Evolutionary conservation across 2,329 filamentous ascomycete genomes (phyloP).

Genomic region (Aspergillus unguis): DNA sequence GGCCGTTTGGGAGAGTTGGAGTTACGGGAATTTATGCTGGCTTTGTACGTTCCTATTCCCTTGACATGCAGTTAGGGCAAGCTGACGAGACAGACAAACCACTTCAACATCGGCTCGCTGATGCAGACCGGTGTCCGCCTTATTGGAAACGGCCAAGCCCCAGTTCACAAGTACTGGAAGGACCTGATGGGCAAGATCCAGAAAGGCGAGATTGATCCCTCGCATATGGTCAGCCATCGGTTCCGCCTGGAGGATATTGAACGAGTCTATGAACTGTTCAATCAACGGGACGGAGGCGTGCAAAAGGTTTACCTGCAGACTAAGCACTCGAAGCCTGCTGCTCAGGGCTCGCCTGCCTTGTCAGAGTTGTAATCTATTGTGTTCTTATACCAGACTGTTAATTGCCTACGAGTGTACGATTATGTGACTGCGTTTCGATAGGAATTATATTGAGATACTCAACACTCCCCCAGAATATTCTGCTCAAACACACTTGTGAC

Average conservation of each 20-base stretch:
- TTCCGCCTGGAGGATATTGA: conserved; percentile 70
- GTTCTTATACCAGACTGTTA: no score
- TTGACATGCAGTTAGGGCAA: no score
- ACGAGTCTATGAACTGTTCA: conserved; percentile 62
- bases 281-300: conserved; percentile 57
- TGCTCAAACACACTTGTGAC: conserved; percentile 29
- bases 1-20: conserved; percentile 6
- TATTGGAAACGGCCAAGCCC: conserved; percentile 66
- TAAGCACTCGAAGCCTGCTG: conserved; percentile 53
- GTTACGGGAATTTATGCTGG: conserved; percentile 59
- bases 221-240: conserved; percentile 78
- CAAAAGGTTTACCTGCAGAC: conserved; percentile 75
- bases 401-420: no score
- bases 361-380: conserved; percentile 33
- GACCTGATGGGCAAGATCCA: conserved; percentile 68
- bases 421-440: not conserved
- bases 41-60: conserved; percentile 43
- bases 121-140: conserved; percentile 86
- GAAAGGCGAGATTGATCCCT: conserved; percentile 66
- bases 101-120: conserved; percentile 77
- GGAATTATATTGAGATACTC: not conserved
- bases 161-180: conserved; percentile 81
- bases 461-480: conserved; percentile 26
- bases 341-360: conserved; percentile 50
- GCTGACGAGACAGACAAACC: conserved; percentile 58